Percentiles rank a stretch among this genome's conserved stretches.
Conservation (phyloP, 805 yeast genomes). For the Saturnispora sekii region DNA sequence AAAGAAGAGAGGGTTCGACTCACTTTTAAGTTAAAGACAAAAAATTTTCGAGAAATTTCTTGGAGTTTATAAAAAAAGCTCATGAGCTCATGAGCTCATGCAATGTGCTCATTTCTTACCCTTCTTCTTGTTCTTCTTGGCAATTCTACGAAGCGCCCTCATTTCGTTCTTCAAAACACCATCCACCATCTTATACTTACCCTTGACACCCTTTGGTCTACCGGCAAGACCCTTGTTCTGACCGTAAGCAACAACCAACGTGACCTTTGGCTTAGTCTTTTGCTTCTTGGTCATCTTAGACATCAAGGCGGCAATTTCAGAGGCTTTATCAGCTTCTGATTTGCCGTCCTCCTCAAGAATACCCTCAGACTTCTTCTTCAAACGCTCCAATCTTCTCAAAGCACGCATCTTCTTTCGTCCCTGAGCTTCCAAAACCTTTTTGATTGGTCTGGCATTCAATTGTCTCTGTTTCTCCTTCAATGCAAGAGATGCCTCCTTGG, state of each 20-base stretch:
- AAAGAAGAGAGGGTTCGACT: too few species aligned
- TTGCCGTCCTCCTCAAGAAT: conserved; percentile 82
- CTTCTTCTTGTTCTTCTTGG: conserved; percentile 70
- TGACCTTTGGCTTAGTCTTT: conserved; percentile 66
- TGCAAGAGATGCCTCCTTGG: conserved; percentile 85
- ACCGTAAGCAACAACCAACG: conserved; percentile 84
- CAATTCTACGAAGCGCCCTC: conserved; percentile 83
- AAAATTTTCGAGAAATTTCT: neutral
- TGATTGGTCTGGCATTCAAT: conserved; percentile 93
- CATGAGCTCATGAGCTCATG: neutral
- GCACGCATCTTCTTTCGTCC: conserved; percentile 96
- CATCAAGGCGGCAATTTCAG: conserved; percentile 82
- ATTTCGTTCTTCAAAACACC: conserved; percentile 97
- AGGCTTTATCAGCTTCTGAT: conserved; percentile 90
- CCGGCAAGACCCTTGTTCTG: conserved; percentile 79
- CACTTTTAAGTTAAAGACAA: neutral
- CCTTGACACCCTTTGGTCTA: conserved; percentile 94
- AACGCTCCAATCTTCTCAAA: conserved; percentile 70
- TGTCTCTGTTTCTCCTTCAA: conserved; percentile 66
- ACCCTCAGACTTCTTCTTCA: conserved; percentile 86
- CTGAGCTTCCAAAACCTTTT: conserved; percentile 96
- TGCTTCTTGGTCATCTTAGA: conserved; percentile 66
- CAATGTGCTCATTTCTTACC: conserved; percentile 3
- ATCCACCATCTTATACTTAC: conserved; percentile 98
- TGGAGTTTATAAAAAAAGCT: neutral